A percentile compares a stretch with the other conserved stretches of the same genome.
phyloP scores from a whole-genome alignment of 495 filamentous ascomycete genomes.

The Choiromyces venosus region DNA sequence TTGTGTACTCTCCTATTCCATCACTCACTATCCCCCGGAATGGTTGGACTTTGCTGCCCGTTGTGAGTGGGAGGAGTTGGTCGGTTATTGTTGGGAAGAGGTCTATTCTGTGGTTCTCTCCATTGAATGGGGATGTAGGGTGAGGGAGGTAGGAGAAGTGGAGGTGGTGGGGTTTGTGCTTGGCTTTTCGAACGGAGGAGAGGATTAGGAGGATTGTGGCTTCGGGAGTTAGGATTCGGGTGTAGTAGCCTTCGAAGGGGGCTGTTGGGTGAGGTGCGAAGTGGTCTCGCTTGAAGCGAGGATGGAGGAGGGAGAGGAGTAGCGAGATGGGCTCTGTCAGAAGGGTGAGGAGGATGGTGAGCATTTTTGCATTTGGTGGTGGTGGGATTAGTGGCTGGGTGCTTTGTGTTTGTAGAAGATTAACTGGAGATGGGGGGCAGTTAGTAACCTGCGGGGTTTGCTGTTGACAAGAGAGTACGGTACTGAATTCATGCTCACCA shows the following conservation, averaged over 20 bases:
- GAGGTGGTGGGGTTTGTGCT: conserved; percentile 44
- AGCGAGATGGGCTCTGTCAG: conserved; percentile 25
- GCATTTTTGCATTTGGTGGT: not conserved
- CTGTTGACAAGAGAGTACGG: not conserved
- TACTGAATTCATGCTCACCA: not conserved
- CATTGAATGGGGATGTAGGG: not conserved
- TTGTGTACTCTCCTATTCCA: conserved; percentile 14
- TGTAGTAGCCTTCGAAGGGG: conserved; percentile 50
- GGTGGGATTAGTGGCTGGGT: not conserved
- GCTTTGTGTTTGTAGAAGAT: not conserved
- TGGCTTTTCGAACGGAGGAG: conserved; percentile 43
- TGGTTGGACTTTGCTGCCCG: conserved; percentile 17
- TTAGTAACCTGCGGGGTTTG: not conserved
- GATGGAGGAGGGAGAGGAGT: conserved; percentile 23
- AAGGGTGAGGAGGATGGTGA: conserved; percentile 22
- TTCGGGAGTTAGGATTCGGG: conserved; percentile 46
- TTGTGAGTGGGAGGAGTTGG: not conserved
- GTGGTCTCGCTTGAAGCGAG: conserved; percentile 31
- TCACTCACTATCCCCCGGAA: conserved; percentile 18
- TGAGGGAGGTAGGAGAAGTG: conserved; percentile 48
- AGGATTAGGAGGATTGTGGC: conserved; percentile 40
- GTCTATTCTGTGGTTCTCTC: conserved; percentile 15
- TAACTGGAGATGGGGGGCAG: not conserved
- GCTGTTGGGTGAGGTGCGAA: conserved; percentile 43
- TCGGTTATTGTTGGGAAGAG: conserved; percentile 31